A percentile compares a stretch with the other conserved stretches of the same genome.
phyloP scores from a whole-genome alignment of 2,329 filamentous ascomycete genomes.

The Macrophomina tecta region DNA sequence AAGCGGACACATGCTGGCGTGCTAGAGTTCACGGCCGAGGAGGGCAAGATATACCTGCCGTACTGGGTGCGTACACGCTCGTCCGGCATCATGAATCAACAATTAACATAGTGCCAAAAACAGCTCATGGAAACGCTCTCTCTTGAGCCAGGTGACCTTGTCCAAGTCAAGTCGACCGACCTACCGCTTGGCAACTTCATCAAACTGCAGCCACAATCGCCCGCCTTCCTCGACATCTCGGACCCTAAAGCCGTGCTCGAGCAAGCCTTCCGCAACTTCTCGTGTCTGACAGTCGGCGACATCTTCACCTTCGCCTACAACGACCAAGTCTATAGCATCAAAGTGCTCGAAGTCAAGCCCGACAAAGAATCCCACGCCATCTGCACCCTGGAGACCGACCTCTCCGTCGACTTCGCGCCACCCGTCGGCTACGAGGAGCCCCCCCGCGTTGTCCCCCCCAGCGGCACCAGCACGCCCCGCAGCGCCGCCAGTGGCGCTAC shows the following conservation, averaged over 20 bases:
- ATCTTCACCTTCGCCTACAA: conserved; percentile 98
- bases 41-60: conserved; percentile 93
- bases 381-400: conserved; percentile 93
- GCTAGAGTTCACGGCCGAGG: conserved; percentile 95
- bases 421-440: conserved; percentile 95
- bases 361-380: conserved; percentile 82
- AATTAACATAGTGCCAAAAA: conserved; percentile 30
- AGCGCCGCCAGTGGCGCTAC: conserved; percentile 66
- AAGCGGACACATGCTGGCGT: conserved; percentile 92
- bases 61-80: conserved; percentile 74
- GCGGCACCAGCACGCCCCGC: conserved; percentile 85
- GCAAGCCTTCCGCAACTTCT: conserved; percentile 94
- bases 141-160: conserved; percentile 89
- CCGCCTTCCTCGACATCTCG: conserved; percentile 93
- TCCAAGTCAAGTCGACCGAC: conserved; percentile 94
- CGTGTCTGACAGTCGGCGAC: conserved; percentile 89
- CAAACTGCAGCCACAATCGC: conserved; percentile 93
- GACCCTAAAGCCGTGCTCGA: conserved; percentile 97
- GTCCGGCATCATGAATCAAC: not conserved
- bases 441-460: conserved; percentile 63
- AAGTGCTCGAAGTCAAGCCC: conserved; percentile 91
- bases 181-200: conserved; percentile 89
- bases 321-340: conserved; percentile 89
- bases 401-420: conserved; percentile 93
- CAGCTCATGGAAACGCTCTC: conserved; percentile 92